Evolutionary conservation across 2,329 filamentous ascomycete genomes (phyloP), one percentile per base, ranked within the genome.

Genomic region (Rhynchosporium agropyri): DNA sequence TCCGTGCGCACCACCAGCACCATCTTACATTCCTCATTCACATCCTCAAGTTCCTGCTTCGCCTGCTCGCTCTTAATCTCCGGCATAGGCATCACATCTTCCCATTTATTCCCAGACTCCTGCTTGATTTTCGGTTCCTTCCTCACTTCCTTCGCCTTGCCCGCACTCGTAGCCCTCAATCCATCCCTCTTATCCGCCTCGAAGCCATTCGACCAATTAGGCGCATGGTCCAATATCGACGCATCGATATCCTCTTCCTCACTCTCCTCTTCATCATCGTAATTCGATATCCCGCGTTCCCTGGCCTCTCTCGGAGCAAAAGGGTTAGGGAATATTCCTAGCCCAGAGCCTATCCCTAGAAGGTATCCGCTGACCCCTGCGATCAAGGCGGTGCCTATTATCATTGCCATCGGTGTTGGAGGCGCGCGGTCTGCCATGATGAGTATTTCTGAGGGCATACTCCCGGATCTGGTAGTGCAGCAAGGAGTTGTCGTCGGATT

Each of bases 1-100:
- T 99, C 95, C 20, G 92, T 97, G 74, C 95, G 81, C 61, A 98
- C 94, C 3, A 97, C 91, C 40, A 99, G 80, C 13, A 97, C 91
- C 63, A 98, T 81, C 79, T 98, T 98, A 80, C 94, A 97, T 76
- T 97, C 93, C 77, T 97, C 93, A 29, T 79, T 82, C 51, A 76
- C 79, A 26, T 70, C 70, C 57, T 74, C 73, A 43, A 70, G 67
- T 48, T 61, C 68, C 50, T 68, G 63, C 59, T 70, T 70, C 28
- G 64, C 66, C 26, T 45, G 69, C 74, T 69, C 79, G 71, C 78
- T 78, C 73, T 79, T 79, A 65, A 74, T 77, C 66, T 75, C 79
- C 71, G 33, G 31, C 1, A 20, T 1, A 20, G 20, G 20, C 20
- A 20, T 20, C 20, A 20, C 20, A 20, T 20, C 20, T 53, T 68